Evolutionary conservation across 177 flowering plant species (phyloP).

Genomic region (Vitis hybrid): DNA sequence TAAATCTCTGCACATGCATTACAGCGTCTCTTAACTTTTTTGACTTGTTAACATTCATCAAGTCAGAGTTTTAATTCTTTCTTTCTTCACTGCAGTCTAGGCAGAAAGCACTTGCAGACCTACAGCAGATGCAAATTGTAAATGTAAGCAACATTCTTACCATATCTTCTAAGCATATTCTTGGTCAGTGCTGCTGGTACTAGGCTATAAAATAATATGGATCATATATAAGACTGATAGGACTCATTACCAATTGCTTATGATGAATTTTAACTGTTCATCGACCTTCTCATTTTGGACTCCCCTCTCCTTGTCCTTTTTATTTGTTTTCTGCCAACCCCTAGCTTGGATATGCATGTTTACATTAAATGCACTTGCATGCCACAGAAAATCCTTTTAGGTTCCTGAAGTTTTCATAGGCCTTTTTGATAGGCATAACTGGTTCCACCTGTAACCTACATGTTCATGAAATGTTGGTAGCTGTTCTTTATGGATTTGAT

Average conservation of each 20-base stretch:
- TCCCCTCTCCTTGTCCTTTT: neutral
- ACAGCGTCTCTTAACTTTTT: neutral
- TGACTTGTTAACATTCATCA: neutral
- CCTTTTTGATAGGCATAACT: too few species aligned
- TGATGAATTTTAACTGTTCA: neutral
- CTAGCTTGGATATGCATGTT: too few species aligned
- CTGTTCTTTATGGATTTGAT: too few species aligned
- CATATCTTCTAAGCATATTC: neutral
- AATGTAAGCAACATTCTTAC: slow-evolving; percentile 30
- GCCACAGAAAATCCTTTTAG: too few species aligned
- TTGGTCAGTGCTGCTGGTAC: slow-evolving; percentile 1
- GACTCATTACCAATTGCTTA: neutral
- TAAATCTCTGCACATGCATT: neutral
- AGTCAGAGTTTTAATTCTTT: slow-evolving; percentile 1
- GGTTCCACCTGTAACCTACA: too few species aligned
- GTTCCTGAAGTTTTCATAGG: too few species aligned
- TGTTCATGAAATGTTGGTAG: too few species aligned
- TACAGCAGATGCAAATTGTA: slow-evolving; percentile 42
- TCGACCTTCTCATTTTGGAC: neutral
- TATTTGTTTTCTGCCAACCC: too few species aligned
- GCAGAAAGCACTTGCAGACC: slow-evolving; percentile 50
- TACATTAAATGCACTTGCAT: too few species aligned
- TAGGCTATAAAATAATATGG: neutral
- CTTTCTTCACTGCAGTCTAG: slow-evolving; percentile 37
- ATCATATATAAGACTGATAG: neutral